Conservation (phyloP, 345 rosid genomes). For the Litchi chinensis region DNA sequence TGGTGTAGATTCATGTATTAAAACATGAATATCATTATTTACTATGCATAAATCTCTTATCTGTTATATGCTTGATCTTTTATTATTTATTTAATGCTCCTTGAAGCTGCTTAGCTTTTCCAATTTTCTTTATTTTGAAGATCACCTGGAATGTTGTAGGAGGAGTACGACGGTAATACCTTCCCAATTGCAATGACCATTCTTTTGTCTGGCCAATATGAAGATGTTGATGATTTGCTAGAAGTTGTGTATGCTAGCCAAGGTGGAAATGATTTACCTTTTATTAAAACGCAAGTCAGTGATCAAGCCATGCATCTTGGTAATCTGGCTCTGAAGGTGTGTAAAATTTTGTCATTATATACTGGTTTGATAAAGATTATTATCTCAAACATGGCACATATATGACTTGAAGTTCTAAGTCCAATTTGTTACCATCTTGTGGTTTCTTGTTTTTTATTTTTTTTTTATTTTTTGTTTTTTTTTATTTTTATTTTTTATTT, state of each 20-base stretch:
- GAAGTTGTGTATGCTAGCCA: constrained; percentile 36
- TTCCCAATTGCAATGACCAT: constrained; percentile 34
- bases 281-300: constrained; percentile 20
- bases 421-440: not conserved
- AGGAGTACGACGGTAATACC: constrained; percentile 11
- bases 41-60: not conserved
- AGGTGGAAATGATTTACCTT: constrained; percentile 30
- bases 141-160: constrained; percentile 18
- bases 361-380: not conserved
- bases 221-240: constrained; percentile 27
- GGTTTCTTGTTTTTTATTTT: not conserved
- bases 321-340: constrained; percentile 45
- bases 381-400: not conserved
- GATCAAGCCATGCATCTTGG: constrained; percentile 33
- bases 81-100: not conserved
- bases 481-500: not conserved
- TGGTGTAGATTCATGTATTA: not conserved
- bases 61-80: not conserved
- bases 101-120: constrained; percentile 5
- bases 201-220: constrained; percentile 29
- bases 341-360: constrained; percentile 1
- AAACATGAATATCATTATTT: not conserved
- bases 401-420: not conserved
- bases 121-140: not conserved
- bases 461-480: not conserved